Conservation (phyloP, 176 grass and related monocot species). For the Oryza meyeriana region DNA sequence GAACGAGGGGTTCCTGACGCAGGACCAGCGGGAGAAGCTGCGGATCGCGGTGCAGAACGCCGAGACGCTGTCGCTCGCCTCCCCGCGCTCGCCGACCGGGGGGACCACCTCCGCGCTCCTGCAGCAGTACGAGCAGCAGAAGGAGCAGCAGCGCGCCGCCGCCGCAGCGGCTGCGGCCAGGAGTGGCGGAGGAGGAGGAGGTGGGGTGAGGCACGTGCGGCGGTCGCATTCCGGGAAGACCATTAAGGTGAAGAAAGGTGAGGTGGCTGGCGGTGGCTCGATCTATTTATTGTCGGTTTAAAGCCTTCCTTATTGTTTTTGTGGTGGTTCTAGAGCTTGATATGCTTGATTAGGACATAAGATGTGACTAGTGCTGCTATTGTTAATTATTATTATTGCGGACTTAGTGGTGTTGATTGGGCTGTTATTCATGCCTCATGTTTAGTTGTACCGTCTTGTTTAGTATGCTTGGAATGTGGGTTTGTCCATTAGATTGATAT, state of each 20-base stretch:
- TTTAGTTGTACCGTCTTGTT: background rate
- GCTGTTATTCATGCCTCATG: background rate
- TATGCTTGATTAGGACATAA: constrained; percentile 15
- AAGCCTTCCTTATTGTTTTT: background rate
- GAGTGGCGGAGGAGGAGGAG: constrained; percentile 7
- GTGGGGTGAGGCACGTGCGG: constrained; percentile 54
- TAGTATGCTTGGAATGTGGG: constrained; percentile 14
- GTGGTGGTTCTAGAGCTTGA: background rate
- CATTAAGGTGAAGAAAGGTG: constrained; percentile 96
- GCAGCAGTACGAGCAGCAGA: constrained; percentile 56
- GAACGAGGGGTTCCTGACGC: constrained; percentile 94
- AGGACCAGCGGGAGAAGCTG: constrained; percentile 83
- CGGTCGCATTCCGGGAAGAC: constrained; percentile 87
- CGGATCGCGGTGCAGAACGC: constrained; percentile 84
- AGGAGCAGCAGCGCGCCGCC: constrained; percentile 37
- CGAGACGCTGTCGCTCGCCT: constrained; percentile 71
- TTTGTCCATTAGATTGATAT: constrained; percentile 1
- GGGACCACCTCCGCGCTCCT: constrained; percentile 49
- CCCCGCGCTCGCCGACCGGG: constrained; percentile 65
- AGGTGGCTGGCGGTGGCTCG: background rate
- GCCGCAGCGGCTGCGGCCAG: background rate
- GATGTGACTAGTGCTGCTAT: background rate
- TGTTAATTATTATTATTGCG: constrained; percentile 6
- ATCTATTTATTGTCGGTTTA: constrained; percentile 33
- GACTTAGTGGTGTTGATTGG: background rate